Conservation (phyloP, 2,329 filamentous ascomycete species). For the Exophiala calicioides region DNA sequence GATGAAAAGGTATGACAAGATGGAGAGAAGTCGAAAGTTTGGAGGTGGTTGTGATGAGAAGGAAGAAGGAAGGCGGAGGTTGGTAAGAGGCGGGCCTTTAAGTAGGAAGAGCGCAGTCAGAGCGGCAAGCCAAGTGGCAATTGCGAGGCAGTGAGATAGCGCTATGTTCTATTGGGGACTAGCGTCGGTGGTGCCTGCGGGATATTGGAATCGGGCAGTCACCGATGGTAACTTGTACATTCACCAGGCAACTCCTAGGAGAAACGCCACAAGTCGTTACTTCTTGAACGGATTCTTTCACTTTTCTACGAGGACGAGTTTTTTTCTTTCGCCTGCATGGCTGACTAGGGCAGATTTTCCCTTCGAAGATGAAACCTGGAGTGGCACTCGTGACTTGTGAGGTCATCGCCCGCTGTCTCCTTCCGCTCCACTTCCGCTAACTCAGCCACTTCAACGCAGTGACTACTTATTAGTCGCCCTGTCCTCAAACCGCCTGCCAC, state of each 20-base stretch:
- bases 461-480: too few relatives aligned
- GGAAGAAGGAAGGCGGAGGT: slow-evolving; percentile 32
- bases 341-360: too few relatives aligned
- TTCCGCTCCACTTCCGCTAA: too few relatives aligned
- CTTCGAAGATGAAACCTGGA: too few relatives aligned
- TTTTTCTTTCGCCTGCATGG: too few relatives aligned
- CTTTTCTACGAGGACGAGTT: too few relatives aligned
- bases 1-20: slow-evolving; percentile 5
- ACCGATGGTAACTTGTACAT: not conserved
- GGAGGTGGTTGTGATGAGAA: slow-evolving; percentile 29
- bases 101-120: slow-evolving; percentile 34
- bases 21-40: slow-evolving; percentile 21
- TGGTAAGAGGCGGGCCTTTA: slow-evolving; percentile 35
- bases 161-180: slow-evolving; percentile 1
- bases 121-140: slow-evolving; percentile 13
- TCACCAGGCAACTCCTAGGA: slow-evolving; percentile 4
- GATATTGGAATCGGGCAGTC: not conserved
- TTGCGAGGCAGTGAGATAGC: slow-evolving; percentile 5
- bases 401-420: too few relatives aligned
- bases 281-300: too few relatives aligned
- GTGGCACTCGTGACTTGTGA: too few relatives aligned
- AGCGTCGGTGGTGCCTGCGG: slow-evolving; percentile 1
- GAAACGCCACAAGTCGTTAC: too few relatives aligned
- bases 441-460: too few relatives aligned
- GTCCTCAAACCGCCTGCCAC: too few relatives aligned